Evolutionary conservation across 768 basidiomycete genomes (phyloP).

Genomic region (Polyporus arcularius): DNA sequence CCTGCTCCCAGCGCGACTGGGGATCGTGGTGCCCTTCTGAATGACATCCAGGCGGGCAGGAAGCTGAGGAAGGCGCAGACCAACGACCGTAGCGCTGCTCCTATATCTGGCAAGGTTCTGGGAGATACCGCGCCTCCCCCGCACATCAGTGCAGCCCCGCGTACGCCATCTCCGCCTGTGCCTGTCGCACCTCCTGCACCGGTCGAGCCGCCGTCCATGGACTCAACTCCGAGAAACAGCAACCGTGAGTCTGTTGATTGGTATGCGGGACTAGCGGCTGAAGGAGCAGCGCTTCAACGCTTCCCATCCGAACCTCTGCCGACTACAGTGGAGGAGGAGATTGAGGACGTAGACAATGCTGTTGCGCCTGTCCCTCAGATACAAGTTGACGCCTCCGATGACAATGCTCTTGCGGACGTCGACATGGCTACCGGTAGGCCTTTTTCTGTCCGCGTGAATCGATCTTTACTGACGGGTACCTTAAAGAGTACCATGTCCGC

Average conservation of each 20-base stretch:
- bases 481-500: constrained; percentile 69
- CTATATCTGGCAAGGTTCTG: constrained; percentile 74
- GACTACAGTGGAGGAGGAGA: constrained; percentile 61
- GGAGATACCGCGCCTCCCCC: constrained; percentile 71
- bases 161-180: constrained; percentile 42
- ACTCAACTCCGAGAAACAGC: constrained; percentile 33
- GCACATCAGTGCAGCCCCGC: constrained; percentile 60
- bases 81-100: constrained; percentile 75
- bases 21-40: constrained; percentile 67
- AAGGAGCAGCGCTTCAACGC: constrained; percentile 45
- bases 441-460: constrained; percentile 8
- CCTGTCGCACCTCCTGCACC: constrained; percentile 26
- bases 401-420: constrained; percentile 69
- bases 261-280: constrained; percentile 85
- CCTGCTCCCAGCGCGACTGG: constrained; percentile 40
- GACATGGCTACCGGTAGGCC: constrained; percentile 62
- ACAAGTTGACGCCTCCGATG: constrained; percentile 45
- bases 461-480: constrained; percentile 9
- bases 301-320: constrained; percentile 44
- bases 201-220: constrained; percentile 11
- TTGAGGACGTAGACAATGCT: constrained; percentile 39
- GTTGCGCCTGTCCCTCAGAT: constrained; percentile 50
- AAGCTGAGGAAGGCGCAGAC: constrained; percentile 76
- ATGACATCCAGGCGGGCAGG: constrained; percentile 77
- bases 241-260: constrained; percentile 87